Evolutionary conservation across 23 red algal species (phyloP).

Genomic region (Chondrus crispus): DNA sequence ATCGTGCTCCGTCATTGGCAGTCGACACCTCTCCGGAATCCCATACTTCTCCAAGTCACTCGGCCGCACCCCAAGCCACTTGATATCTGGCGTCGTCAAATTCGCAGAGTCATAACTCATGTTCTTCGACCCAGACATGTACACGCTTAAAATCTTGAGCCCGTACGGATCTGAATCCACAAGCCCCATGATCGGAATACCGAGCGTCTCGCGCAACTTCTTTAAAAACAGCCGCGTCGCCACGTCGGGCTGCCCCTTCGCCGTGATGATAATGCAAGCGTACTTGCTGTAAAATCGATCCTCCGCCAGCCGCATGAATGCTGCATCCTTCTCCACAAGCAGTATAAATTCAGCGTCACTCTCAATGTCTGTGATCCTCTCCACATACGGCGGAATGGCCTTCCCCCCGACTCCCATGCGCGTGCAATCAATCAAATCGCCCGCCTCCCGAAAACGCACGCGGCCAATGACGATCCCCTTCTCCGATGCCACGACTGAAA

Average conservation of each 20-base stretch:
- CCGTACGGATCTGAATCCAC: constrained; percentile 96
- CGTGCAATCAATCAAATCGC: constrained; percentile 92
- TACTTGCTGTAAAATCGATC: constrained; percentile 92
- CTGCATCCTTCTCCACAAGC: constrained; percentile 93
- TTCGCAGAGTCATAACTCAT: constrained; percentile 98
- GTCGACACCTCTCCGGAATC: constrained; percentile 90
- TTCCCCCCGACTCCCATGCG: constrained; percentile 95
- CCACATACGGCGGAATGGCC: constrained; percentile 93
- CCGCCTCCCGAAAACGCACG: constrained; percentile 85
- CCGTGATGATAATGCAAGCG: constrained; percentile 91
- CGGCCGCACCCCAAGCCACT: constrained; percentile 91
- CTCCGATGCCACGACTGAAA: constrained; percentile 91
- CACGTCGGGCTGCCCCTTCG: constrained; percentile 93
- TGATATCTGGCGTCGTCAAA: constrained; percentile 93
- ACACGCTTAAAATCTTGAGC: constrained; percentile 90
- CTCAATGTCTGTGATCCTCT: constrained; percentile 81
- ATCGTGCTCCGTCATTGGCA: constrained; percentile 88
- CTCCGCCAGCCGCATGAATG: constrained; percentile 93
- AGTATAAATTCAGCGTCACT: constrained; percentile 90
- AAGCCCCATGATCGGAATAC: constrained; percentile 86
- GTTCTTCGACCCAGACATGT: constrained; percentile 94
- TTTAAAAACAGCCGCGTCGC: constrained; percentile 84
- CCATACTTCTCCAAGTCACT: constrained; percentile 83
- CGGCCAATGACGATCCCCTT: constrained; percentile 92
- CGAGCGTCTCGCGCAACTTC: constrained; percentile 53